Evolutionary conservation across 2,329 filamentous ascomycete genomes (phyloP).

Genomic region (Alternaria ethzedia): DNA sequence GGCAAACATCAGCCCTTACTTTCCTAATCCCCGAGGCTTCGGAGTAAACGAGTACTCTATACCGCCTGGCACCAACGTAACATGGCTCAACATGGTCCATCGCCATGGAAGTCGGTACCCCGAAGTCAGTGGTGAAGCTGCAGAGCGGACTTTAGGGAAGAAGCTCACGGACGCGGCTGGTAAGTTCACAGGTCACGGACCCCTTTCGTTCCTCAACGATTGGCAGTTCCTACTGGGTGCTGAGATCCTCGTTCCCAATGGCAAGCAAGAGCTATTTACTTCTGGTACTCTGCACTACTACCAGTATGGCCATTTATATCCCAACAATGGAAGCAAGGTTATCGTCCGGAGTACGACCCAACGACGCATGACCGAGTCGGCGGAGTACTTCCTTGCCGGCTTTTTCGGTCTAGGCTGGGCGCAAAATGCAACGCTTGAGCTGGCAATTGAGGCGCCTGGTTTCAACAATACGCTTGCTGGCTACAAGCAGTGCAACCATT

Average conservation of each 20-base stretch:
- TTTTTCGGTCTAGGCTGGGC: conserved; percentile 81
- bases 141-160: conserved; percentile 60
- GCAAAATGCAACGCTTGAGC: conserved; percentile 73
- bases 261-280: conserved; percentile 75
- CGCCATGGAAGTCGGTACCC: conserved; percentile 78
- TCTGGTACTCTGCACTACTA: conserved; percentile 75
- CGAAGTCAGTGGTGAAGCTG: conserved; percentile 62
- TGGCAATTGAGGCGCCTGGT: conserved; percentile 68
- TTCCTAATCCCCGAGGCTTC: conserved; percentile 71
- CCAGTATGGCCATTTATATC: conserved; percentile 72
- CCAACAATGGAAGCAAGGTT: conserved; percentile 73
- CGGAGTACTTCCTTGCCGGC: conserved; percentile 78
- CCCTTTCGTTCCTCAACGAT: conserved; percentile 69
- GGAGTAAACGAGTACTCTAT: conserved; percentile 75
- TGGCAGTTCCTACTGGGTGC: conserved; percentile 74
- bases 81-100: conserved; percentile 74
- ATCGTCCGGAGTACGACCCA: conserved; percentile 77
- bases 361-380: conserved; percentile 77
- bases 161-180: conserved; percentile 63
- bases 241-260: conserved; percentile 75
- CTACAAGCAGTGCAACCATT: conserved; percentile 70
- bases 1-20: conserved; percentile 73
- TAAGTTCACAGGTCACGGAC: conserved; percentile 63
- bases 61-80: conserved; percentile 69
- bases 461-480: conserved; percentile 77